Percentiles rank a stretch among this genome's conserved stretches.
These are phyloP conservation scores for Beauveria australis DNA, from an alignment of 2,329 filamentous ascomycete genomes.

Conservation along the genomic window DNA sequence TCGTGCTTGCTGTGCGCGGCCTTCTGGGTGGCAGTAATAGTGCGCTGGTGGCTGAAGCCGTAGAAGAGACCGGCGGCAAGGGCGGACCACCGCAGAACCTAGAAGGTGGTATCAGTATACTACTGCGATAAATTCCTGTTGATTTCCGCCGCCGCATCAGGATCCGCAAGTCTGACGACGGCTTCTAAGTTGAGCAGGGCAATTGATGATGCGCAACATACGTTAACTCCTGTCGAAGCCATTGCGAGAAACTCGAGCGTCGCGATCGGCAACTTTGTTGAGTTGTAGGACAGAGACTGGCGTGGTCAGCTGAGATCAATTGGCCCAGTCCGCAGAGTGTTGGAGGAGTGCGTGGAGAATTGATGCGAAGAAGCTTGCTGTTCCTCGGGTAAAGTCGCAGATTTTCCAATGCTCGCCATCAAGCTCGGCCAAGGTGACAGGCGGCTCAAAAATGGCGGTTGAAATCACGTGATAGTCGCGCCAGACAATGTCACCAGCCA, in stretches of 20 bases:
- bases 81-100: slow-evolving; percentile 97
- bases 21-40: slow-evolving; percentile 65
- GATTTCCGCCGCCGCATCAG: background rate
- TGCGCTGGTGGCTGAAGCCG: slow-evolving; percentile 87
- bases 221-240: slow-evolving; percentile 63
- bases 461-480: slow-evolving; percentile 8
- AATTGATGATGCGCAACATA: slow-evolving; percentile 31
- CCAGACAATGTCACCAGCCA: background rate
- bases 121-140: background rate
- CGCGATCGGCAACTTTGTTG: slow-evolving; percentile 29
- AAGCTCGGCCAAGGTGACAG: slow-evolving; percentile 23
- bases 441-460: slow-evolving; percentile 8
- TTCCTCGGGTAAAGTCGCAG: slow-evolving; percentile 40
- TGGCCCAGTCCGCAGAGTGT: slow-evolving; percentile 33
- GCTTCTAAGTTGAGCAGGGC: background rate
- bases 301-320: slow-evolving; percentile 36
- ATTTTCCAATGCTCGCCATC: slow-evolving; percentile 27
- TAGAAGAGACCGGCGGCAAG: slow-evolving; percentile 89
- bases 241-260: slow-evolving; percentile 41
- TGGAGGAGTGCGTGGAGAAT: slow-evolving; percentile 31
- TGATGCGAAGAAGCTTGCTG: slow-evolving; percentile 32
- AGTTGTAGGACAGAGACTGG: slow-evolving; percentile 2
- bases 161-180: background rate
- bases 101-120: slow-evolving; percentile 24
- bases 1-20: slow-evolving; percentile 65